These are phyloP conservation scores for Blastocystis sp. DNA, from an alignment of 352 stramenopile genomes.

Conservation along the genomic window DNA sequence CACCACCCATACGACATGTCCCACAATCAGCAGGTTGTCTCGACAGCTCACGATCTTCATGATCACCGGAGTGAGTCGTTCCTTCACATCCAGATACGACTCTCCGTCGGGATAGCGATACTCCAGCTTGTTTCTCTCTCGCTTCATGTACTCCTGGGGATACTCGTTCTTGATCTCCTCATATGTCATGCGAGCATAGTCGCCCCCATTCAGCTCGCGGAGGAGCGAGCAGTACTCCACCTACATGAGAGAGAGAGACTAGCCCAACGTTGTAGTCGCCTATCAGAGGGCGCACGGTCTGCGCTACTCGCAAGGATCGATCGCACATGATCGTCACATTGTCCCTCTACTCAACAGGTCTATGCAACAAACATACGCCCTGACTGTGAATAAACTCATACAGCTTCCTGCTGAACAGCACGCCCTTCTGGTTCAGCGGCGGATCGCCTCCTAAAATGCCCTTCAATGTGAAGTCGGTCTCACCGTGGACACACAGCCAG, in stretches of 20 bases:
- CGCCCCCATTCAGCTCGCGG: slow-evolving; percentile 79
- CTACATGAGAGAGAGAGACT: not conserved
- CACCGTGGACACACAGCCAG: slow-evolving; percentile 78
- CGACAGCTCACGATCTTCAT: slow-evolving; percentile 77
- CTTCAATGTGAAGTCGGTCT: slow-evolving; percentile 73
- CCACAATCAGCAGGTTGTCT: slow-evolving; percentile 67
- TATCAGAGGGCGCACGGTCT: slow-evolving; percentile 59
- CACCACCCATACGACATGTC: slow-evolving; percentile 2
- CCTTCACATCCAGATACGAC: slow-evolving; percentile 86
- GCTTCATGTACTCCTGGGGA: slow-evolving; percentile 75
- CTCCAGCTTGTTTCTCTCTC: slow-evolving; percentile 79
- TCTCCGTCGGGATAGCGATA: slow-evolving; percentile 81
- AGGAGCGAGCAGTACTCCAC: slow-evolving; percentile 76
- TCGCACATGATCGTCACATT: slow-evolving; percentile 50
- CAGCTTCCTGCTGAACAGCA: slow-evolving; percentile 73
- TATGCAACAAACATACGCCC: not conserved
- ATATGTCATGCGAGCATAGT: slow-evolving; percentile 79
- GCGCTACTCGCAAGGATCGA: slow-evolving; percentile 26
- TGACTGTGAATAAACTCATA: slow-evolving; percentile 76
- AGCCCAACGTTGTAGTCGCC: not conserved
- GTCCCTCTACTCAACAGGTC: not conserved
- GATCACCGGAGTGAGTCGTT: slow-evolving; percentile 79
- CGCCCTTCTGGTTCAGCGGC: slow-evolving; percentile 74
- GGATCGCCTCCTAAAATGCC: slow-evolving; percentile 68
- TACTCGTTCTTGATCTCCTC: slow-evolving; percentile 77